Evolutionary conservation across 192 early-diverging fungal species (phyloP), one percentile per base, ranked within the genome.

Genomic region (Coemansia sp.): DNA sequence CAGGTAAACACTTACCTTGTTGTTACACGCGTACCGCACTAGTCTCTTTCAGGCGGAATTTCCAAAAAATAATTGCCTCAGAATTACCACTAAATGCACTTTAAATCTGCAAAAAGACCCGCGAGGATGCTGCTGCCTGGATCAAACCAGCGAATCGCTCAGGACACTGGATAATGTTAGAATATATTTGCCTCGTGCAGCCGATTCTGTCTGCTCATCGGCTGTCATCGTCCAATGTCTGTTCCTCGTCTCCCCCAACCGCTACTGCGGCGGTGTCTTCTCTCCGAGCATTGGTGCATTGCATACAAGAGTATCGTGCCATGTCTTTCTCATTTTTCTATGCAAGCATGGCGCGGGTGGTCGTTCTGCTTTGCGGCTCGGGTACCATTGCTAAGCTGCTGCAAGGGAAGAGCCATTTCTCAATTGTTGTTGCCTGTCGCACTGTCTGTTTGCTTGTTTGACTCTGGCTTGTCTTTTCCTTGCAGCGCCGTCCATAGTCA

Each of bases 401-500:
- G 51, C 51, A 53, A 53, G 51, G 51, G 51, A 24, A 26, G 51
- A 27, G 51, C 9, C 51, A 23, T 27, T 49, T 9, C 23, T 6
- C 51, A 24, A 53, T 53, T 53, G 51, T 53, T 27, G 51, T 24
- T 20, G 48, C 48, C 19, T 10, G 16, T 9, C 19, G 48, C 48
- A 4, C 48, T 49, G 18, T n/a, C 19, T 20, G 4, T 49, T n/a
- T 20, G 19, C n/a, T 20, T 49, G 19, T 23, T 19, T 53, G 51
- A 51, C 50, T 53, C 51, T 53, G 20, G 8, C 51, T 53, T 9
- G 20, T 8, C 20, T 20, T 49, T 49, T 19, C 19, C 48, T 2
- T 53, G 51, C 51, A 53, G 51, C 20, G 9, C 12, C 24, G 10
- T 53, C 39, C 39, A 58, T 58, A 58, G 39, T 58, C 20, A 58